Evolutionary conservation across 2,329 filamentous ascomycete species (phyloP).

Genomic region (Colletotrichum theobromicola): DNA sequence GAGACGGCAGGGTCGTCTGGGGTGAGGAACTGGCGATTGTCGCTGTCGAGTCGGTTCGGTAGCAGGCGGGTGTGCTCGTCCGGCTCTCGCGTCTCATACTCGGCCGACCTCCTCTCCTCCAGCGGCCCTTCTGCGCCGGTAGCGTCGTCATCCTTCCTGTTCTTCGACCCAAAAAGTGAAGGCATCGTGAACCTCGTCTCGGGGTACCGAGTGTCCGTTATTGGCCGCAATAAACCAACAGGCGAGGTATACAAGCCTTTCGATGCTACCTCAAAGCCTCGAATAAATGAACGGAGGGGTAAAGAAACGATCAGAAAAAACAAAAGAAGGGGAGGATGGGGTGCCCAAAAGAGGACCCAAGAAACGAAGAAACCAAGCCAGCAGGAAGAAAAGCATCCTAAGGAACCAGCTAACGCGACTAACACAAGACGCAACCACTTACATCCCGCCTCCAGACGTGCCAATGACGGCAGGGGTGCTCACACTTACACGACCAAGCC

Average conservation of each 20-base stretch:
- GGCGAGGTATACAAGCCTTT: too few species aligned
- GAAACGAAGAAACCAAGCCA: not conserved
- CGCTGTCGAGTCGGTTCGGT: constrained; percentile 66
- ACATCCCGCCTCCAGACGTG: constrained; percentile 9
- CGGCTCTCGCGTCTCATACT: constrained; percentile 27
- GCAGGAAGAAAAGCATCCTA: not conserved
- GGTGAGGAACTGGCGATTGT: constrained; percentile 30
- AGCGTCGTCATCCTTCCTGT: constrained; percentile 27
- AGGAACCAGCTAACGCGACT: not conserved
- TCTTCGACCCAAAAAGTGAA: constrained; percentile 12
- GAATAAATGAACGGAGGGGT: not conserved
- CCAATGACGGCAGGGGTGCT: constrained; percentile 14
- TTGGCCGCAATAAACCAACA: not conserved
- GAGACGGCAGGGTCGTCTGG: constrained; percentile 65
- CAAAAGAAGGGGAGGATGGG: not conserved
- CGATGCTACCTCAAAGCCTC: not conserved
- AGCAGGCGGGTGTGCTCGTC: constrained; percentile 71
- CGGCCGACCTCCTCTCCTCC: constrained; percentile 3
- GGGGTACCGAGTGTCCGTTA: not conserved
- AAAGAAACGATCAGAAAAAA: not conserved
- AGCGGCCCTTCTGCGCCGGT: constrained; percentile 28
- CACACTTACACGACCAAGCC: not conserved
- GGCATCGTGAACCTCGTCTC: not conserved
- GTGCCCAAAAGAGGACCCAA: not conserved
- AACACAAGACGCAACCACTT: not conserved